A percentile compares a stretch with the other conserved stretches of the same genome.
phyloP scores from a whole-genome alignment of 202 grass and related monocot species.

The Saccharum hybrid region DNA sequence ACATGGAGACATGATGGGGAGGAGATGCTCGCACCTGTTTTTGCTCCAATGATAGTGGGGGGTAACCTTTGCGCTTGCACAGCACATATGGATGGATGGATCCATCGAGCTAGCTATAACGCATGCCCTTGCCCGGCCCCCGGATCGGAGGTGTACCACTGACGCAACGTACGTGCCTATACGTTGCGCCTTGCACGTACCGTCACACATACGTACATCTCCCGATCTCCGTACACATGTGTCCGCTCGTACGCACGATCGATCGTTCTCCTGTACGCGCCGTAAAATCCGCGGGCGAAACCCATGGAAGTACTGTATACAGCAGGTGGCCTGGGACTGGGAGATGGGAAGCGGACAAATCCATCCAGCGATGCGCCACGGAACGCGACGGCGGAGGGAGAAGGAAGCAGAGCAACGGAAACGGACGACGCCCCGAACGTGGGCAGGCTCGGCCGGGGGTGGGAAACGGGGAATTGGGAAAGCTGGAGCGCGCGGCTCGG shows the following conservation, averaged over 20 bases:
- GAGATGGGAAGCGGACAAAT: too few species aligned
- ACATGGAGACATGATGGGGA: slow-evolving; percentile 21
- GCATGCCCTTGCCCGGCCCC: too few species aligned
- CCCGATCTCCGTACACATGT: too few species aligned
- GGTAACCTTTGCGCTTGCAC: neutral
- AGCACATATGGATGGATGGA: neutral
- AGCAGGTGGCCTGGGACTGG: too few species aligned
- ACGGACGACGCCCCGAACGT: too few species aligned
- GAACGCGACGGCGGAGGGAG: neutral
- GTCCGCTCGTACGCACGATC: neutral
- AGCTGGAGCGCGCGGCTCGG: neutral
- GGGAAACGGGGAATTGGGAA: neutral
- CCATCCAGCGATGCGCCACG: too few species aligned
- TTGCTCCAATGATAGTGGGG: neutral
- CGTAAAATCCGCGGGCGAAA: too few species aligned
- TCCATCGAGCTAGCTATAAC: neutral
- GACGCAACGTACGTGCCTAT: slow-evolving; percentile 1
- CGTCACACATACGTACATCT: neutral
- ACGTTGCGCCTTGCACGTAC: neutral
- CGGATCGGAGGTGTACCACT: neutral
- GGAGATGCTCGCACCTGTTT: slow-evolving; percentile 6
- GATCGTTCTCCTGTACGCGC: neutral
- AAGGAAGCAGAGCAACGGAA: too few species aligned
- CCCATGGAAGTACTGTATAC: too few species aligned
- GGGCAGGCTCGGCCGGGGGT: too few species aligned